Percentiles rank a stretch among this genome's conserved stretches.
Evolutionary conservation across 805 yeast genomes (phyloP).

Genomic region (Yamadazyma kitorensis): DNA sequence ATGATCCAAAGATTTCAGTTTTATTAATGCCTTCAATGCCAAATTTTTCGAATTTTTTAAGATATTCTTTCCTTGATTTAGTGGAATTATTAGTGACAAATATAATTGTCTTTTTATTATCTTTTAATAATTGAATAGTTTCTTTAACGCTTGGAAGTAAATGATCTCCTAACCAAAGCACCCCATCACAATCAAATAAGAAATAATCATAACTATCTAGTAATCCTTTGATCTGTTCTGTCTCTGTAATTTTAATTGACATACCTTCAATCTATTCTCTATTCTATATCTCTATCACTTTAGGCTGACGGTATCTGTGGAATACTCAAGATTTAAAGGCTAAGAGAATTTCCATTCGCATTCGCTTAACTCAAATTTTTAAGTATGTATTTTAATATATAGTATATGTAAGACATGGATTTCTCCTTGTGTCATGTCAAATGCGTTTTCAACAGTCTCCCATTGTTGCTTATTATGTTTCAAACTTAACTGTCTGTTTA

Average conservation of each 20-base stretch:
- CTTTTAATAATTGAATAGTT: conserved; percentile 60
- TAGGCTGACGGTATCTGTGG: too few species aligned
- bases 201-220: conserved; percentile 76
- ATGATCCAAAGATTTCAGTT: conserved; percentile 84
- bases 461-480: too few species aligned
- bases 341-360: too few species aligned
- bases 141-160: conserved; percentile 77
- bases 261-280: conserved; percentile 5
- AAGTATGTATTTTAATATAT: too few species aligned
- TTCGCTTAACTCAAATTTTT: too few species aligned
- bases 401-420: too few species aligned
- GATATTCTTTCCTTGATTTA: conserved; percentile 77
- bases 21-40: conserved; percentile 48
- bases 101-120: conserved; percentile 60
- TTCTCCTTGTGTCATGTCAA: too few species aligned
- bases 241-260: conserved; percentile 15
- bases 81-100: conserved; percentile 97
- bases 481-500: too few species aligned
- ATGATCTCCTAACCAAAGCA: conserved; percentile 87
- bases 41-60: conserved; percentile 63
- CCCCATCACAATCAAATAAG: conserved; percentile 97
- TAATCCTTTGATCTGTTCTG: conserved; percentile 49
- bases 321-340: too few species aligned
- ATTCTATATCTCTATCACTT: not conserved
- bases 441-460: too few species aligned